These are phyloP conservation scores for Cercospora berteroae DNA, from an alignment of 2,329 filamentous ascomycete species.

Conservation along the genomic window DNA sequence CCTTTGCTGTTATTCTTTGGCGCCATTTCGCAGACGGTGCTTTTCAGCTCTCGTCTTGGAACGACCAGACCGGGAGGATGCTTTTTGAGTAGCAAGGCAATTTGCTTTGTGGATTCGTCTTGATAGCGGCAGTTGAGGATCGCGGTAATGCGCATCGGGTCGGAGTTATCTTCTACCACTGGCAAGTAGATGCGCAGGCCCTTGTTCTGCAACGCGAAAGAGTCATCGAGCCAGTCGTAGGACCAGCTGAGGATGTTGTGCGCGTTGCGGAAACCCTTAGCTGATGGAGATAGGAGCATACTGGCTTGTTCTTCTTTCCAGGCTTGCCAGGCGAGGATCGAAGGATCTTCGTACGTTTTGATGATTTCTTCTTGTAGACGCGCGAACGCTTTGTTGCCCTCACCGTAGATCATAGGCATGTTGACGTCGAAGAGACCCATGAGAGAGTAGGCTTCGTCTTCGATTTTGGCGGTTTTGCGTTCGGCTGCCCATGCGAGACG, in stretches of 20 bases:
- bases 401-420: constrained; percentile 31
- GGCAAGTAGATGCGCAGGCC: constrained; percentile 26
- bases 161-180: constrained; percentile 10
- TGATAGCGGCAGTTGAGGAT: constrained; percentile 27
- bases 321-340: constrained; percentile 29
- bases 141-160: constrained; percentile 17
- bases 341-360: constrained; percentile 26
- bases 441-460: constrained; percentile 29
- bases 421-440: constrained; percentile 32
- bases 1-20: constrained; percentile 16
- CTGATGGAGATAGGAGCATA: constrained; percentile 22
- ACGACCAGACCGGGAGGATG: constrained; percentile 22
- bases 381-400: constrained; percentile 28
- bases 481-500: constrained; percentile 27
- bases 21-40: constrained; percentile 23
- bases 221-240: constrained; percentile 25
- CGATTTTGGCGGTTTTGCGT: constrained; percentile 19
- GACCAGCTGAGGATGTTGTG: constrained; percentile 25
- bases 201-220: constrained; percentile 24
- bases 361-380: constrained; percentile 34
- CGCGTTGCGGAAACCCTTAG: constrained; percentile 23
- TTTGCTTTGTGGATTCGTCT: constrained; percentile 14
- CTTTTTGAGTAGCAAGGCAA: constrained; percentile 19
- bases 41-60: constrained; percentile 19
- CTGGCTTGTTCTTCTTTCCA: constrained; percentile 22